Evolutionary conservation across 176 grass and related monocot species (phyloP).

Genomic region (Coix lacrymajobi): DNA sequence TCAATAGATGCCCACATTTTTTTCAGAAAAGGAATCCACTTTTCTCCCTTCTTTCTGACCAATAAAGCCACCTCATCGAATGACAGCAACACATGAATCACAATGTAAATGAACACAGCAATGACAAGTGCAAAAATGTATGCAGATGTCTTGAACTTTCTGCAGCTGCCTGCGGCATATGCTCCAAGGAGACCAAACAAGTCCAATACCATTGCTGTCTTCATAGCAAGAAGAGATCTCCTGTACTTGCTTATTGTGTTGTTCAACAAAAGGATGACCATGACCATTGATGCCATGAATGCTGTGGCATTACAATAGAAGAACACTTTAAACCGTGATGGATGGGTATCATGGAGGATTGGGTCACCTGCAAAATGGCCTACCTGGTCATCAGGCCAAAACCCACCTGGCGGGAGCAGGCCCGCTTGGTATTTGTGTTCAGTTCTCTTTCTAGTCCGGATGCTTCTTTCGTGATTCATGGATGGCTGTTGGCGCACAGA

Average conservation of each 20-base stretch:
- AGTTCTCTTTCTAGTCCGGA: neutral
- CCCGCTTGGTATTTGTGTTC: neutral
- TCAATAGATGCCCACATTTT: neutral
- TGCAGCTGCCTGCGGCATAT: neutral
- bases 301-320: constrained; percentile 2
- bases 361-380: neutral
- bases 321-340: neutral
- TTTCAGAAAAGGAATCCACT: neutral
- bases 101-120: neutral
- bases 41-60: neutral
- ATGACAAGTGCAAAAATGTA: neutral
- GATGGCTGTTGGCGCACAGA: neutral
- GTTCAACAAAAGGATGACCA: neutral
- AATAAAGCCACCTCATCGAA: constrained; percentile 9
- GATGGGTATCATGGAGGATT: neutral
- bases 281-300: neutral
- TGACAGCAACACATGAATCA: constrained; percentile 20
- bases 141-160: neutral
- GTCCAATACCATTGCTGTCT: constrained; percentile 1
- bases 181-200: neutral
- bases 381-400: neutral
- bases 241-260: neutral
- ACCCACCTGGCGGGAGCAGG: neutral
- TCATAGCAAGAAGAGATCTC: neutral
- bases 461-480: neutral